Evolutionary conservation across 2,329 filamentous ascomycete species (phyloP), one percentile per base, ranked within the genome.

Genomic region (Fusarium begoniae): DNA sequence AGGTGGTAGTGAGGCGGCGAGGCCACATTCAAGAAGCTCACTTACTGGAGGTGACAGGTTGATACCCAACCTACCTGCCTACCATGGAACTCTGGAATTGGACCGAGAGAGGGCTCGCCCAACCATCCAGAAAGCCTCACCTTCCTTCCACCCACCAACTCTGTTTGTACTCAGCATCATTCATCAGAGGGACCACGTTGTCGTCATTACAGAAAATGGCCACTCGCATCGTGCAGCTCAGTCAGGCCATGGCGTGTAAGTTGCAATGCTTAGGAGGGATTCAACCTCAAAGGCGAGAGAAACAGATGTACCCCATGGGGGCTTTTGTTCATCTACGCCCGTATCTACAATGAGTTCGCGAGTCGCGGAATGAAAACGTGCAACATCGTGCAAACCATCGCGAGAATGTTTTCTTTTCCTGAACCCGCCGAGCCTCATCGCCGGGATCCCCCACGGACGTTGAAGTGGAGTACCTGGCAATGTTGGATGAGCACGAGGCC

Each of bases 361-460:
- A 50, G 60, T 56, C 30, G 44, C 41, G 50, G 50, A 40, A 51
- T 55, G 17, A 57, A 45, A 35, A 35, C 32, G 63, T 68, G 35
- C 54, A 60, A 72, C 70, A 57, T 66, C 17, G 47, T 44, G 48
- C 60, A 55, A 60, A 70, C 51, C 60, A 57, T 61, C 44, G 30
- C 51, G 53, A 55, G 54, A 71, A 56, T 66, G 68, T 66, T 60
- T 66, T 73, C 66, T 74, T 73, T n/a, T 57, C 45, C 40, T 70
- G 53, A 60, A 60, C 70, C 64, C 58, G 62, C 68, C 51, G 72
- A 70, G 73, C 66, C 75, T 75, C 75, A 72, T 67, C 50, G 53
- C 62, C 41, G 41, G 70, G 57, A 55, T 59, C 56, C 62, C 40
- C 43, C 64, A 66, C 41, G 43, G 35, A 45, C 41, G 48, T 72